These are phyloP conservation scores for Paramecium caudatum DNA, from an alignment of 73 alveolate species.

Conservation along the genomic window DNA sequence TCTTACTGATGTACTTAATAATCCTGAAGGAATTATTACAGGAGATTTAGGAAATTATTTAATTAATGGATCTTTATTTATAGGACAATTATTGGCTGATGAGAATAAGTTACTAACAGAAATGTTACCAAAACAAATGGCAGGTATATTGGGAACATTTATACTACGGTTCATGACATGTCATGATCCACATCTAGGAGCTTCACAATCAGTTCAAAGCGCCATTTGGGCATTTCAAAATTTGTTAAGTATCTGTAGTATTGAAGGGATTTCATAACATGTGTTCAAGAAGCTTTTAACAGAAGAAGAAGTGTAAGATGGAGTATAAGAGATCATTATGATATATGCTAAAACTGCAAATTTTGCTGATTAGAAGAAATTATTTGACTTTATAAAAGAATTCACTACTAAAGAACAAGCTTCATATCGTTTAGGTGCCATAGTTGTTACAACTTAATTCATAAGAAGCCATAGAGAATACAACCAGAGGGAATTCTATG, in stretches of 20 bases:
- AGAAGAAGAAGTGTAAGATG: conserved; percentile 63
- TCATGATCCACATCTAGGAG: conserved; percentile 40
- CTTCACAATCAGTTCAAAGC: conserved; percentile 15
- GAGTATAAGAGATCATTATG: conserved; percentile 56
- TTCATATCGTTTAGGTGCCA: conserved; percentile 58
- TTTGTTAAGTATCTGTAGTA: background rate
- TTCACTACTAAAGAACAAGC: conserved; percentile 44
- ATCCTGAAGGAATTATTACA: conserved; percentile 63
- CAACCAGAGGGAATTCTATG: background rate
- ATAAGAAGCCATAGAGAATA: conserved; percentile 20
- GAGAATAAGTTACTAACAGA: conserved; percentile 21
- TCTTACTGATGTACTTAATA: conserved; percentile 59
- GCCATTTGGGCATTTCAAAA: conserved; percentile 71
- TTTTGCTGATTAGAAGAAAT: conserved; percentile 17
- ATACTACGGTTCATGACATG: conserved; percentile 57
- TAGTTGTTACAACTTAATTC: conserved; percentile 41
- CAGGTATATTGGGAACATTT: conserved; percentile 29
- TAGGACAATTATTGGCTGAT: conserved; percentile 50
- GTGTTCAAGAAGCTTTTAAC: conserved; percentile 35
- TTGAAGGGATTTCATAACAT: conserved; percentile 51
- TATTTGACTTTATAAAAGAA: conserved; percentile 34
- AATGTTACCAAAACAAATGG: conserved; percentile 8
- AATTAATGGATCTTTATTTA: conserved; percentile 59
- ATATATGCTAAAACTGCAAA: conserved; percentile 45
- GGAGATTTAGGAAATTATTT: conserved; percentile 64